A percentile compares a stretch with the other conserved stretches of the same genome.
Conservation (phyloP, 2,329 filamentous ascomycete genomes). For the Fusarium fracticaudum region DNA sequence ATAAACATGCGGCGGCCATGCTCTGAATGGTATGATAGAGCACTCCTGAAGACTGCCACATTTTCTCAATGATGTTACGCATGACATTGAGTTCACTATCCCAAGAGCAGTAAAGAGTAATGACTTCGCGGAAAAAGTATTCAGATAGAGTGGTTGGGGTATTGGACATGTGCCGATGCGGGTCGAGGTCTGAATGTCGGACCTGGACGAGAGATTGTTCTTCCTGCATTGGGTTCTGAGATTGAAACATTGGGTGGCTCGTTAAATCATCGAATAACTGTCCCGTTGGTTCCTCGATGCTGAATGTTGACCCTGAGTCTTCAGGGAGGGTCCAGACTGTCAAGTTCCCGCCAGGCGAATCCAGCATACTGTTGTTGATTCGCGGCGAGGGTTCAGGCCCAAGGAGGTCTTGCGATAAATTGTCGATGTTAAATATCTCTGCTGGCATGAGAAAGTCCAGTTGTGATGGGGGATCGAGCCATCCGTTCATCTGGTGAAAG, state of each 20-base stretch:
- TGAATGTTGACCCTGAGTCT: not conserved
- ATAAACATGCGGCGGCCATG: slow-evolving; percentile 6
- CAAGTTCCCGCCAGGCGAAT: not conserved
- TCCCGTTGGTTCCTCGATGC: not conserved
- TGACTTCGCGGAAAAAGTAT: not conserved
- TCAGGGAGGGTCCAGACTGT: not conserved
- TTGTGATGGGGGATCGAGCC: not conserved
- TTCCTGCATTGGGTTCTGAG: not conserved
- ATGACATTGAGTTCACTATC: slow-evolving; percentile 1
- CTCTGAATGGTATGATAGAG: slow-evolving; percentile 6
- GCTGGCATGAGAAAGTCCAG: not conserved
- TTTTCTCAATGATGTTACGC: not conserved
- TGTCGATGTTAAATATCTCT: not conserved
- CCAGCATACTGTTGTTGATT: not conserved
- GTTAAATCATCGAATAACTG: not conserved
- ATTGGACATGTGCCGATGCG: not conserved
- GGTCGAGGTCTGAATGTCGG: not conserved
- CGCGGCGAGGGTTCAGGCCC: not conserved
- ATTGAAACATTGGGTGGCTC: not conserved
- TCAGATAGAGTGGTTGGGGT: not conserved
- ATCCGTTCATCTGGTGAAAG: not conserved
- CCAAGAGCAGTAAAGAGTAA: slow-evolving; percentile 2
- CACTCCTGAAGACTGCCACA: not conserved
- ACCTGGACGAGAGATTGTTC: not conserved
- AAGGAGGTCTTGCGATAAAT: not conserved